Evolutionary conservation across 306 rosid genomes (phyloP), one percentile per base, ranked within the genome.

Genomic region (Medicago arabica): DNA sequence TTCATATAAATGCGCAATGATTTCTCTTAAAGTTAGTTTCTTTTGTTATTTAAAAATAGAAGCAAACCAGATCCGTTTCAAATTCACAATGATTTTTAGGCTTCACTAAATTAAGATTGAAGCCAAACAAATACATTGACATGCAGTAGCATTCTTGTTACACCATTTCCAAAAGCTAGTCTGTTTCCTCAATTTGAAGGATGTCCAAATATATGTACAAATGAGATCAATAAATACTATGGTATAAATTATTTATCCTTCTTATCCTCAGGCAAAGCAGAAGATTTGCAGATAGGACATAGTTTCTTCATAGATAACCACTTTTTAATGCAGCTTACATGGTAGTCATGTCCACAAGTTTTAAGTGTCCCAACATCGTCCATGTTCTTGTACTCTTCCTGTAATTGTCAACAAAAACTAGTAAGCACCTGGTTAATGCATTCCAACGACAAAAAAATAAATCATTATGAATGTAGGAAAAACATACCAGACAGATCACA

Each of bases 301-400:
- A 80, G 8, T 69, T 88, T 92, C 81, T 88, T 92, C 94, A 92
- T 76, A 25, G 88, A 84, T 64, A 92, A 75, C 97, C 97, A 92
- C 73, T 92, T 90, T 50, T 82, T 92, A 69, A 92, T 80, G 91
- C 97, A 92, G 82, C 82, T 80, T 76, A 87, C 93, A 67, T 92
- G 97, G 72, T 88, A 92, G 80, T 90, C 94, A 72, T 92, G 97
- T 2, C 97, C 86, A 50, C 97, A 92, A 46, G 78, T 58, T 78
- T 83, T 85, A 71, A 92, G 75, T 18, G 89, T 76, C 60, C 93
- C 97, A 41, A 92, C 92, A 85, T 87, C 96, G 23, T 90, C 97
- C 93, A 84, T 81, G 80, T 92, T 75, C 87, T 87, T 78, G 92
- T 92, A 92, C 76, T 88, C 97, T 61, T 92, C 97, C 97, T 92